A percentile compares a stretch with the other conserved stretches of the same genome.
Evolutionary conservation across 306 rosid genomes (phyloP).

Genomic region (Crataegus laevigata): DNA sequence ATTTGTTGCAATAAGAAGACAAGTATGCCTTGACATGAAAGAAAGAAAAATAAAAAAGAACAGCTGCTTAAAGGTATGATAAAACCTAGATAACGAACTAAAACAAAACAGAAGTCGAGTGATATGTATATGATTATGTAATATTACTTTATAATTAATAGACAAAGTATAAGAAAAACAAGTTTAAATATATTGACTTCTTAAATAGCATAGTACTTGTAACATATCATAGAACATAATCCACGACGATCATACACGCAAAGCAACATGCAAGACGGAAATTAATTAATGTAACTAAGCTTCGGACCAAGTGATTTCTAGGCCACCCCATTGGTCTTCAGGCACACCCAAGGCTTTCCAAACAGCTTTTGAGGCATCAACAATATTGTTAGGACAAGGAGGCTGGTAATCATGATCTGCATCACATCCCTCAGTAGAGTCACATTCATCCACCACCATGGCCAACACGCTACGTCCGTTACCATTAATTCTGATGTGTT

Average conservation of each 20-base stretch:
- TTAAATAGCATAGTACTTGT: too few species aligned
- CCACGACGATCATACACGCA: too few species aligned
- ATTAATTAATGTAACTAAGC: too few species aligned
- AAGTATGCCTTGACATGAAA: too few species aligned
- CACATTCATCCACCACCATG: conserved; percentile 61
- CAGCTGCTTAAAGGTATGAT: not conserved
- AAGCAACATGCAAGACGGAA: too few species aligned
- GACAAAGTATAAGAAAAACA: too few species aligned
- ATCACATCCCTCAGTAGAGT: conserved; percentile 49
- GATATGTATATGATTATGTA: too few species aligned
- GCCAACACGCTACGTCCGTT: conserved; percentile 47
- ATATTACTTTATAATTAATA: too few species aligned
- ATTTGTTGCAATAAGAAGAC: too few species aligned
- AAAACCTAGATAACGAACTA: not conserved
- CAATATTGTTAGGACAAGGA: conserved; percentile 42
- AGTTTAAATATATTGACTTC: too few species aligned
- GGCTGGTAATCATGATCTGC: conserved; percentile 38
- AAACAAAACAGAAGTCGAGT: not conserved
- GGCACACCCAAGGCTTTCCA: conserved; percentile 29
- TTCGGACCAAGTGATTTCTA: conserved; percentile 18
- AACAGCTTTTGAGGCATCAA: conserved; percentile 37
- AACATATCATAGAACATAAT: too few species aligned
- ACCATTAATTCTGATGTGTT: conserved; percentile 28
- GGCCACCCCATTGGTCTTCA: conserved; percentile 6
- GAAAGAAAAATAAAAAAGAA: too few species aligned